phyloP scores from a whole-genome alignment of 768 basidiomycete genomes.

The Boletales sp. region DNA sequence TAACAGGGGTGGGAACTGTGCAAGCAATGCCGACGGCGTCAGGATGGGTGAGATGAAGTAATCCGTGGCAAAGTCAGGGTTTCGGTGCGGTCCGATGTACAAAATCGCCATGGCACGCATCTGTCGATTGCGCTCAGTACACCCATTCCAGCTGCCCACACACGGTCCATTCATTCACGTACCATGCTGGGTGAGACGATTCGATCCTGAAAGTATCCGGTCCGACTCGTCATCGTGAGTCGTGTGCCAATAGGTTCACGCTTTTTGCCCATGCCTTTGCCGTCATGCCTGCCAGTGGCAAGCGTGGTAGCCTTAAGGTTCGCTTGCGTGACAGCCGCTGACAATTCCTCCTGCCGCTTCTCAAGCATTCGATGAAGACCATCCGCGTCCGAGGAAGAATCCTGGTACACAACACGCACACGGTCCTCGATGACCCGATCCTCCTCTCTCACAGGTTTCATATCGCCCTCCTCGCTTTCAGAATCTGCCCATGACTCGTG shows the following conservation, averaged over 20 bases:
- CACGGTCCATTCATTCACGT: conserved; percentile 27
- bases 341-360: conserved; percentile 50
- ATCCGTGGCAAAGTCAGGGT: conserved; percentile 93
- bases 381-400: conserved; percentile 11
- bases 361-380: conserved; percentile 30
- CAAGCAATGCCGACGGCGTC: conserved; percentile 76
- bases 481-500: conserved; percentile 51
- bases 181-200: conserved; percentile 97
- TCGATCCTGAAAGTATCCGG: conserved; percentile 90
- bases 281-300: conserved; percentile 30
- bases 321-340: conserved; percentile 49
- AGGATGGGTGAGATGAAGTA: conserved; percentile 96
- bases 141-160: background rate
- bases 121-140: conserved; percentile 42
- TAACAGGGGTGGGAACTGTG: conserved; percentile 89
- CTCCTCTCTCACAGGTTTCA: conserved; percentile 52
- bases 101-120: conserved; percentile 99
- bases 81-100: conserved; percentile 90
- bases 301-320: conserved; percentile 41
- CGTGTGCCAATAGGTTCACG: conserved; percentile 76
- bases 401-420: conserved; percentile 54
- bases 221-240: conserved; percentile 92
- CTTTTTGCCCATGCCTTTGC: conserved; percentile 30
- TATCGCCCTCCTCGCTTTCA: conserved; percentile 49
- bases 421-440: conserved; percentile 75